Percentiles rank a stretch among this genome's conserved stretches.
Evolutionary conservation across 495 filamentous ascomycete species (phyloP).

Genomic region (Chaetomium tenue): DNA sequence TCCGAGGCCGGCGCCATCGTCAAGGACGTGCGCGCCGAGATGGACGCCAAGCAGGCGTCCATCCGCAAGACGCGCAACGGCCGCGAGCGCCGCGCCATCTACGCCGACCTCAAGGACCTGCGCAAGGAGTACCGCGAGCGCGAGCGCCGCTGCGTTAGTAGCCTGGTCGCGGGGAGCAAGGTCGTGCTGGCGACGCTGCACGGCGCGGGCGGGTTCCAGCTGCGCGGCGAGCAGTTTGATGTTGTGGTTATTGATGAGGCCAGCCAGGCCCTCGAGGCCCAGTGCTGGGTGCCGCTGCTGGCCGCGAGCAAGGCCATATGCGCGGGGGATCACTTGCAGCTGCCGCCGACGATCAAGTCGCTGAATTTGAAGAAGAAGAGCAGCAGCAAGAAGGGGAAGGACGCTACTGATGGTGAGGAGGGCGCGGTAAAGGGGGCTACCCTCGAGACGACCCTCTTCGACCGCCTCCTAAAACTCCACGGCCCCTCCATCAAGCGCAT

Average conservation of each 20-base stretch:
- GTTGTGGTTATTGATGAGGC: conserved; percentile 95
- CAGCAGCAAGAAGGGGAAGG: conserved; percentile 30
- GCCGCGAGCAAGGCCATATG: conserved; percentile 80
- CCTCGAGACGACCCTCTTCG: conserved; percentile 87
- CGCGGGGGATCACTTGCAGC: conserved; percentile 90
- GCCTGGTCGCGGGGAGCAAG: conserved; percentile 71
- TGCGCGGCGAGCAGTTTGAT: conserved; percentile 80
- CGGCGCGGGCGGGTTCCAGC: conserved; percentile 83
- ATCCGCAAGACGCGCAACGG: conserved; percentile 84
- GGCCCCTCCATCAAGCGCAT: conserved; percentile 83
- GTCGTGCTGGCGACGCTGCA: conserved; percentile 92
- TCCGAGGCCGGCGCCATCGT: conserved; percentile 88
- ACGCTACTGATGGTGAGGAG: conserved; percentile 21
- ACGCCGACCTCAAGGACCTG: conserved; percentile 77
- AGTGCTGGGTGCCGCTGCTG: conserved; percentile 95
- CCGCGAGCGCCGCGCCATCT: conserved; percentile 76
- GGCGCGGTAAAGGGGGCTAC: conserved; percentile 49
- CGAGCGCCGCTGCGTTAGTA: conserved; percentile 74
- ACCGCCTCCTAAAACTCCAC: conserved; percentile 78
- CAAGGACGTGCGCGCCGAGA: conserved; percentile 86
- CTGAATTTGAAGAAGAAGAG: conserved; percentile 54
- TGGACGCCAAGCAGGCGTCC: conserved; percentile 86
- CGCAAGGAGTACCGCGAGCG: conserved; percentile 85
- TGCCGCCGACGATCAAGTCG: conserved; percentile 93
- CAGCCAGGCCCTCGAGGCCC: conserved; percentile 91